Evolutionary conservation across 23 red algal genomes (phyloP).

Genomic region (Gracilaria vermiculophylla): DNA sequence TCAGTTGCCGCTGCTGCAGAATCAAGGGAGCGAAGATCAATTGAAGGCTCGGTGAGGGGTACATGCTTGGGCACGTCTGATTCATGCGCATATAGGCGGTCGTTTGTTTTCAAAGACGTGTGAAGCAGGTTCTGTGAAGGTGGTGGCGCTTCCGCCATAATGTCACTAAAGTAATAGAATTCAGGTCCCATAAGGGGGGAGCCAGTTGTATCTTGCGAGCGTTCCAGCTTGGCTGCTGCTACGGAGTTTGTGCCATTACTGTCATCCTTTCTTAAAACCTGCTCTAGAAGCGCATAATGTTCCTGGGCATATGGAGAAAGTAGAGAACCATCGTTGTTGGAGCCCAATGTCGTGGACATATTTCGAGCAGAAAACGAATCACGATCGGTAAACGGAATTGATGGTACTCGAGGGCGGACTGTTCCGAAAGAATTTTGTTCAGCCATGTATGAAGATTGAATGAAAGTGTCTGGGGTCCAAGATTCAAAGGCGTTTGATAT

Average conservation of each 20-base stretch:
- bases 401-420: background rate
- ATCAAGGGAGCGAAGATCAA: constrained; percentile 18
- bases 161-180: constrained; percentile 6
- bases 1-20: constrained; percentile 3
- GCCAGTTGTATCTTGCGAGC: background rate
- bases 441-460: background rate
- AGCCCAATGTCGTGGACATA: background rate
- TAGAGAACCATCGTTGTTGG: background rate
- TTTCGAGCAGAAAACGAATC: background rate
- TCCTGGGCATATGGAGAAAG: background rate
- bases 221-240: background rate
- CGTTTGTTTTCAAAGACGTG: background rate
- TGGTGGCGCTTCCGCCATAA: background rate
- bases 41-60: background rate
- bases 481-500: background rate
- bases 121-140: background rate
- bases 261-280: constrained; percentile 19
- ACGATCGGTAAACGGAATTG: background rate
- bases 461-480: background rate
- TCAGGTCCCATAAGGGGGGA: background rate
- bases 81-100: background rate
- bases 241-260: background rate
- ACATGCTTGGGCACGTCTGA: background rate
- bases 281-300: constrained; percentile 8
- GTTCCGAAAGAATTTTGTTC: background rate